These are phyloP conservation scores for Bassia scoparia DNA, from an alignment of 148 eudicot genomes.

Conservation along the genomic window DNA sequence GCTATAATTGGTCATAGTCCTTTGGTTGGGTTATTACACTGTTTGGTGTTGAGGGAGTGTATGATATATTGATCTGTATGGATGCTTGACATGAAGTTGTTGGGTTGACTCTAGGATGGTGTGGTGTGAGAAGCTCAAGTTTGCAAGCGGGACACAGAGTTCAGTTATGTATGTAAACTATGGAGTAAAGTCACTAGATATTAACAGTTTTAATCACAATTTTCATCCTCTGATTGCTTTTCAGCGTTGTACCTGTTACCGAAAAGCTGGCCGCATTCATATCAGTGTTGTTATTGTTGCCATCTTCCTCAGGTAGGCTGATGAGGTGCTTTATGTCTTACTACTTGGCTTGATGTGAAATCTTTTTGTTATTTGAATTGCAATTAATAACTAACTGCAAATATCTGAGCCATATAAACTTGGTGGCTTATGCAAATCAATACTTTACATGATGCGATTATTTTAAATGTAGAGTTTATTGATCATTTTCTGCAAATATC, in stretches of 20 bases:
- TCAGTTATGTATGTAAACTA: conserved; percentile 61
- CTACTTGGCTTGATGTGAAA: neutral
- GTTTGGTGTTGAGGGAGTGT: conserved; percentile 6
- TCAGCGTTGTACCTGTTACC: conserved; percentile 95
- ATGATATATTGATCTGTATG: neutral
- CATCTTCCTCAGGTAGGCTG: conserved; percentile 93
- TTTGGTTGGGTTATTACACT: conserved; percentile 2
- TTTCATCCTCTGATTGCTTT: conserved; percentile 19
- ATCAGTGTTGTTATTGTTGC: conserved; percentile 94
- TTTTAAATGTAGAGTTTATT: no score
- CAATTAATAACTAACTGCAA: no score
- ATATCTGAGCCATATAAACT: neutral
- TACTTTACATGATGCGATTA: no score
- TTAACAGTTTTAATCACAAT: conserved; percentile 2
- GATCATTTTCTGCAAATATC: no score
- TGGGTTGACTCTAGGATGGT: conserved; percentile 67
- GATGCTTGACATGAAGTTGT: conserved; percentile 68
- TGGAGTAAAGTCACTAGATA: conserved; percentile 1
- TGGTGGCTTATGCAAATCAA: neutral
- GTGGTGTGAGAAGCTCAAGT: conserved; percentile 87
- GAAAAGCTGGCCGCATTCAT: conserved; percentile 93
- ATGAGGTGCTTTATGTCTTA: conserved; percentile 51
- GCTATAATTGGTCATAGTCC: neutral
- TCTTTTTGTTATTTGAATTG: no score
- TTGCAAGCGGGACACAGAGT: conserved; percentile 98